Evolutionary conservation across 2,329 filamentous ascomycete species (phyloP).

Genomic region (Verticillium zaregamsianum): DNA sequence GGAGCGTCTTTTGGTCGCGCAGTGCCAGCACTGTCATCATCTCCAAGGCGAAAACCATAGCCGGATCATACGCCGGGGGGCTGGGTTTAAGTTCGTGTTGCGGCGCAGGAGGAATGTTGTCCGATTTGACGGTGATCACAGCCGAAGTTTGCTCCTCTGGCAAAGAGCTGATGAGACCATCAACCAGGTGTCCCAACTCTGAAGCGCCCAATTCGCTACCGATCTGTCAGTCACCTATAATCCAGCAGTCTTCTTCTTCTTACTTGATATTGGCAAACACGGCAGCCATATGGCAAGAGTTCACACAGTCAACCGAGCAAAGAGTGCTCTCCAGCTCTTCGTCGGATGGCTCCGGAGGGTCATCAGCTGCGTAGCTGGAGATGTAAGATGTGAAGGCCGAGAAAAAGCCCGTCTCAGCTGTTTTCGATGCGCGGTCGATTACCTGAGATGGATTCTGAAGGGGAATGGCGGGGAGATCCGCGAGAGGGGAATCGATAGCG

Average conservation of each 20-base stretch:
- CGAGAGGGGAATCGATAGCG: conserved; percentile 52
- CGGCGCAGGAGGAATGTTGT: conserved; percentile 61
- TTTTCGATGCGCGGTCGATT: conserved; percentile 78
- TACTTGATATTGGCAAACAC: conserved; percentile 81
- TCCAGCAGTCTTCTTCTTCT: conserved; percentile 24
- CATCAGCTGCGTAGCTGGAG: conserved; percentile 97
- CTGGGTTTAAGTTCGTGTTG: conserved; percentile 52
- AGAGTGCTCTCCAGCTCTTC: conserved; percentile 95
- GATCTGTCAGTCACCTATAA: conserved; percentile 5
- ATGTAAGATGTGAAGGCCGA: conserved; percentile 95
- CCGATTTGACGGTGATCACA: conserved; percentile 87
- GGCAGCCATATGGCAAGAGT: conserved; percentile 78
- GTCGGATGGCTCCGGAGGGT: conserved; percentile 94
- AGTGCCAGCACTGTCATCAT: conserved; percentile 79
- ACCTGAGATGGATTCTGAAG: conserved; percentile 88
- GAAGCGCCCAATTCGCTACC: conserved; percentile 33
- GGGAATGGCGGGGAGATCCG: conserved; percentile 78
- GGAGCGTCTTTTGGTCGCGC: conserved; percentile 68
- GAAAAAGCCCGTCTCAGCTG: conserved; percentile 79
- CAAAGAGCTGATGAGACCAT: conserved; percentile 74
- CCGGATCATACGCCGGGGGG: conserved; percentile 57
- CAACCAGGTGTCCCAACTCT: conserved; percentile 42
- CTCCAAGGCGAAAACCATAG: conserved; percentile 85
- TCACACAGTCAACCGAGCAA: conserved; percentile 90
- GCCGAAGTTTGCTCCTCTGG: conserved; percentile 75